phyloP scores from a whole-genome alignment of 1,284 basidiomycete genomes.

The Trametes polyzona region DNA sequence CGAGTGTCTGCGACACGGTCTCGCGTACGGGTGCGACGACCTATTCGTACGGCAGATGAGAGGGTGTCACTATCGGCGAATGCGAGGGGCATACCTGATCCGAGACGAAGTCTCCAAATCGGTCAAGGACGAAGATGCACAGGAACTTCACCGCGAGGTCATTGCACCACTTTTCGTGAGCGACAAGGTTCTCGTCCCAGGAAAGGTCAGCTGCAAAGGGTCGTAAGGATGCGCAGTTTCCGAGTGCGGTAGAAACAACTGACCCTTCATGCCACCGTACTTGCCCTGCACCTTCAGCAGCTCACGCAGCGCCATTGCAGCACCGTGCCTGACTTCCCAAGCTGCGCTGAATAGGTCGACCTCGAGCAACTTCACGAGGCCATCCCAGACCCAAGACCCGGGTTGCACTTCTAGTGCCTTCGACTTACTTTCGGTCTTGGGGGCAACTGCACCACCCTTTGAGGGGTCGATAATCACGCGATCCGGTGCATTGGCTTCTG shows the following conservation, averaged over 20 bases:
- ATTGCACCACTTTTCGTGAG: slow-evolving; percentile 89
- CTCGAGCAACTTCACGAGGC: slow-evolving; percentile 81
- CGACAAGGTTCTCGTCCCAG: slow-evolving; percentile 59
- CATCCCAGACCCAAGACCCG: slow-evolving; percentile 90
- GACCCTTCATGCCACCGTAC: slow-evolving; percentile 81
- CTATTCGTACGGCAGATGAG: slow-evolving; percentile 40
- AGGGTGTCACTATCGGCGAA: not conserved
- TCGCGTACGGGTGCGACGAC: slow-evolving; percentile 97
- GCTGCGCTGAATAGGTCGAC: slow-evolving; percentile 85
- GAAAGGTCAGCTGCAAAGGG: slow-evolving; percentile 23
- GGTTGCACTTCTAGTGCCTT: slow-evolving; percentile 73
- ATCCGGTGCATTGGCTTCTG: slow-evolving; percentile 53
- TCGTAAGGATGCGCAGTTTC: not conserved
- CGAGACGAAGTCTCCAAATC: slow-evolving; percentile 97
- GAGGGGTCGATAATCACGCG: slow-evolving; percentile 70
- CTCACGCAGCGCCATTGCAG: slow-evolving; percentile 90
- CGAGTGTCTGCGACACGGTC: slow-evolving; percentile 94
- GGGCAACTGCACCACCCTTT: slow-evolving; percentile 80
- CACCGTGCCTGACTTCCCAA: slow-evolving; percentile 96
- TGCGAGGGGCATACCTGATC: slow-evolving; percentile 64
- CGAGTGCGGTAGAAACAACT: slow-evolving; percentile 12
- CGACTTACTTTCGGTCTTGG: slow-evolving; percentile 73
- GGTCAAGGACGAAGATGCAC: slow-evolving; percentile 92
- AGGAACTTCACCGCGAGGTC: slow-evolving; percentile 87
- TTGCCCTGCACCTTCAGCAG: slow-evolving; percentile 86